These are phyloP conservation scores for Stagonosporopsis tanaceti DNA, from an alignment of 2,329 filamentous ascomycete species.

Conservation along the genomic window DNA sequence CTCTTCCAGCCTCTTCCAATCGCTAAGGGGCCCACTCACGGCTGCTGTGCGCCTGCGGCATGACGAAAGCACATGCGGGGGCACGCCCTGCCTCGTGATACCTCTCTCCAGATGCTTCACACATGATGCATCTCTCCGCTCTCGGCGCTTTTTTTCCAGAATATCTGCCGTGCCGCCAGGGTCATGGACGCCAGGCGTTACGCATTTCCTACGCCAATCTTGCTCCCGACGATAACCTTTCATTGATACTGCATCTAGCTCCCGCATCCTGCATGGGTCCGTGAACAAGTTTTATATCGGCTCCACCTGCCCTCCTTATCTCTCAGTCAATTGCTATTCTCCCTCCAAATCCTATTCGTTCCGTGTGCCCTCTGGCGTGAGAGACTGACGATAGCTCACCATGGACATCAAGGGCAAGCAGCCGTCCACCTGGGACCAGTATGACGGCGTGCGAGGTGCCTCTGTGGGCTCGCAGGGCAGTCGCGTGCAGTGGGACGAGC, in stretches of 20 bases:
- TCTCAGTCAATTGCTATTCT: neutral
- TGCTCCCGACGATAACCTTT: constrained; percentile 36
- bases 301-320: constrained; percentile 23
- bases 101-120: constrained; percentile 6
- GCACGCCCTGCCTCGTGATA: constrained; percentile 11
- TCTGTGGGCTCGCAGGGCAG: constrained; percentile 46
- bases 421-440: constrained; percentile 57
- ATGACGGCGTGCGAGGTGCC: constrained; percentile 53
- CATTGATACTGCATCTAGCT: constrained; percentile 38
- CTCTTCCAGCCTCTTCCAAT: constrained; percentile 9
- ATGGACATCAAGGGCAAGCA: constrained; percentile 52
- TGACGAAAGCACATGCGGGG: constrained; percentile 19
- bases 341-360: neutral
- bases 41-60: constrained; percentile 9
- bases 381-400: constrained; percentile 17
- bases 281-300: constrained; percentile 31
- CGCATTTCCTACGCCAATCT: constrained; percentile 32
- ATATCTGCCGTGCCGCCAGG: constrained; percentile 11
- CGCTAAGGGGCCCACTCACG: constrained; percentile 32
- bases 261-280: constrained; percentile 42
- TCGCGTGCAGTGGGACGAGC: constrained; percentile 51
- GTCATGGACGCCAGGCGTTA: constrained; percentile 15
- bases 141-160: constrained; percentile 25
- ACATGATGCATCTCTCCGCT: constrained; percentile 7
- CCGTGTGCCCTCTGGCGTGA: constrained; percentile 3